Percentiles rank a stretch among this genome's conserved stretches.
Conservation (phyloP, 495 filamentous ascomycete genomes). For the Talaromyces borbonicus region DNA sequence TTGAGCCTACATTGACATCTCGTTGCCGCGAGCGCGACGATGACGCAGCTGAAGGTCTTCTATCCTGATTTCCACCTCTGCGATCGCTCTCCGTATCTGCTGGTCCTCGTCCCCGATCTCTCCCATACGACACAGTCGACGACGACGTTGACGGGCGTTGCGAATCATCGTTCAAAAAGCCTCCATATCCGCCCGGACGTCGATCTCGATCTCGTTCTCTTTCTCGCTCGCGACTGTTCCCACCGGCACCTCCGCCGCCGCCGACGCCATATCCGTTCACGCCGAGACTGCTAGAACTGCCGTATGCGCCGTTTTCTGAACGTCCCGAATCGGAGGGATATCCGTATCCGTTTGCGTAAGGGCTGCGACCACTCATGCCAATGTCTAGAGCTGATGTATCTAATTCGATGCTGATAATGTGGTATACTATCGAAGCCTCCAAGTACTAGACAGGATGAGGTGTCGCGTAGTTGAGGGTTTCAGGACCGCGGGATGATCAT, state of each 20-base stretch:
- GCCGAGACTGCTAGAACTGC: conserved; percentile 21
- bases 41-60: conserved; percentile 18
- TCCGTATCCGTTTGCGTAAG: conserved; percentile 36
- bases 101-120: conserved; percentile 20
- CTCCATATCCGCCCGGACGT: conserved; percentile 37
- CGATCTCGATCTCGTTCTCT: conserved; percentile 17
- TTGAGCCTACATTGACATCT: conserved; percentile 19
- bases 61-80: conserved; percentile 19
- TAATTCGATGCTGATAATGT: no score
- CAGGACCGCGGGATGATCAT: no score
- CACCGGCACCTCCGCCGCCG: conserved; percentile 21
- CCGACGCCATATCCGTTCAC: conserved; percentile 23
- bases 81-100: conserved; percentile 2
- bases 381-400: background rate
- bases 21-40: conserved; percentile 32
- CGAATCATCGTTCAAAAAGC: conserved; percentile 29
- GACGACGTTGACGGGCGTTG: conserved; percentile 16
- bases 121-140: conserved; percentile 21
- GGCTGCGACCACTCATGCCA: conserved; percentile 35
- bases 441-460: background rate
- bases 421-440: no score
- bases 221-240: conserved; percentile 18
- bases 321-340: conserved; percentile 29
- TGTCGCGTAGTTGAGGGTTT: no score
- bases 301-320: conserved; percentile 15